These are phyloP conservation scores for Ostreobium quekettii DNA, from an alignment of 139 green algal species.

Conservation along the genomic window DNA sequence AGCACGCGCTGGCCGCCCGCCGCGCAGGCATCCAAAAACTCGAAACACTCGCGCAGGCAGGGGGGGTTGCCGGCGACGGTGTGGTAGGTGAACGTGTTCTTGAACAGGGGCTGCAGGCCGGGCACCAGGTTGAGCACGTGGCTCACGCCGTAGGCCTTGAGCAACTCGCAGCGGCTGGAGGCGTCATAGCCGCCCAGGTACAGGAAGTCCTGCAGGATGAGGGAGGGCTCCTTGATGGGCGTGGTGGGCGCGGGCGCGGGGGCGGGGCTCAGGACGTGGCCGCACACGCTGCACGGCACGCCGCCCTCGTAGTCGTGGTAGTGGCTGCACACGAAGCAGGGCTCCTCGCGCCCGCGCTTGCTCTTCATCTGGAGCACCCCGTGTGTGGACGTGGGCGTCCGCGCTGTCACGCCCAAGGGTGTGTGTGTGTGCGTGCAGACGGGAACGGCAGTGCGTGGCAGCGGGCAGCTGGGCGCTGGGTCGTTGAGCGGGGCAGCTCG, in stretches of 20 bases:
- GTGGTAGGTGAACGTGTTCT: conserved; percentile 85
- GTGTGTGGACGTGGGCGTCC: too few species aligned
- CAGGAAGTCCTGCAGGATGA: conserved; percentile 69
- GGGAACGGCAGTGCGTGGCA: too few species aligned
- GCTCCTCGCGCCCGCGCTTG: conserved; percentile 69
- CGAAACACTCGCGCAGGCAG: conserved; percentile 60
- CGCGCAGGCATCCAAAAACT: conserved; percentile 49
- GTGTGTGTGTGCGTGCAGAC: too few species aligned
- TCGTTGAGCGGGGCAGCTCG: too few species aligned
- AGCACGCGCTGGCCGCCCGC: conserved; percentile 35
- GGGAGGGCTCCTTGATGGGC: conserved; percentile 36
- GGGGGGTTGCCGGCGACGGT: conserved; percentile 45
- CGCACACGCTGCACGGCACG: conserved; percentile 69
- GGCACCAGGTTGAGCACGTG: conserved; percentile 89
- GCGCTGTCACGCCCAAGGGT: too few species aligned
- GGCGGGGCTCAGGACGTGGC: conserved; percentile 49
- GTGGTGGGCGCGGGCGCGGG: conserved; percentile 23
- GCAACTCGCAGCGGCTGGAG: conserved; percentile 68
- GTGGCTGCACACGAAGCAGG: conserved; percentile 76
- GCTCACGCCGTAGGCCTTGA: conserved; percentile 70
- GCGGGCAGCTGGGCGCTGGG: too few species aligned
- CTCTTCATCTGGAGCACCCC: conserved; percentile 17
- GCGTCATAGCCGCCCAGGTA: conserved; percentile 88
- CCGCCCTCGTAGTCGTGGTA: conserved; percentile 83
- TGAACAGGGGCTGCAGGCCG: conserved; percentile 69